Evolutionary conservation across 2,329 filamentous ascomycete genomes (phyloP).

Genomic region (Alternaria angustiovoidea): DNA sequence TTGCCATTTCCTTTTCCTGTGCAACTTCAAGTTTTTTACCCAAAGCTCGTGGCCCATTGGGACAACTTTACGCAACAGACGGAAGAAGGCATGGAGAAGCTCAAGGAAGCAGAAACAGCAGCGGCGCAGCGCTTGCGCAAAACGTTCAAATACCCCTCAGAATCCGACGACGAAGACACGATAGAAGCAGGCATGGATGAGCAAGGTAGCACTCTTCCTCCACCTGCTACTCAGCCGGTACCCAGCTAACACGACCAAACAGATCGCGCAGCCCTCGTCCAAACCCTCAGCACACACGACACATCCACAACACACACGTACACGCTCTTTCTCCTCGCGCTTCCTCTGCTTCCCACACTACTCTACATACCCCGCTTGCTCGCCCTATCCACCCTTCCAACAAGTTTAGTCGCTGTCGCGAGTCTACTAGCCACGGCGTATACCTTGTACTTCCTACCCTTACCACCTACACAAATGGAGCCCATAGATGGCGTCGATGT

Average conservation of each 20-base stretch:
- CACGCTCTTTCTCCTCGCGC: conserved; percentile 62
- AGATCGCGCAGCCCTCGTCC: conserved; percentile 42
- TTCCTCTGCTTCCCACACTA: conserved; percentile 66
- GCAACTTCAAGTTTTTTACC: background rate
- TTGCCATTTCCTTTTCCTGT: background rate
- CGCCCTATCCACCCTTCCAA: conserved; percentile 49
- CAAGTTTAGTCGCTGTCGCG: conserved; percentile 66
- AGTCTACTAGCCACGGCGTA: conserved; percentile 71
- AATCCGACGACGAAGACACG: conserved; percentile 62
- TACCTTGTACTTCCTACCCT: conserved; percentile 65
- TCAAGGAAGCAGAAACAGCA: conserved; percentile 12
- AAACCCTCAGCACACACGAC: conserved; percentile 49
- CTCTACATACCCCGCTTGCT: conserved; percentile 64
- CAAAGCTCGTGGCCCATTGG: background rate
- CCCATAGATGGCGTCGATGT: conserved; percentile 17
- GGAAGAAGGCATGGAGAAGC: conserved; percentile 10
- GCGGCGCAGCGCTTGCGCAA: conserved; percentile 72
- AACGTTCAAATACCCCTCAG: conserved; percentile 77
- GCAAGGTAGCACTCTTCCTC: conserved; percentile 63
- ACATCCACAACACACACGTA: conserved; percentile 57
- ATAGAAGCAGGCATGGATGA: conserved; percentile 74
- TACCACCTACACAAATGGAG: conserved; percentile 57
- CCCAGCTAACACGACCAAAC: conserved; percentile 1
- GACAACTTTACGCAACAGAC: background rate
- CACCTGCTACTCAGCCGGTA: background rate